Evolutionary conservation across 306 rosid species (phyloP).

Genomic region (Castanea mollissima): DNA sequence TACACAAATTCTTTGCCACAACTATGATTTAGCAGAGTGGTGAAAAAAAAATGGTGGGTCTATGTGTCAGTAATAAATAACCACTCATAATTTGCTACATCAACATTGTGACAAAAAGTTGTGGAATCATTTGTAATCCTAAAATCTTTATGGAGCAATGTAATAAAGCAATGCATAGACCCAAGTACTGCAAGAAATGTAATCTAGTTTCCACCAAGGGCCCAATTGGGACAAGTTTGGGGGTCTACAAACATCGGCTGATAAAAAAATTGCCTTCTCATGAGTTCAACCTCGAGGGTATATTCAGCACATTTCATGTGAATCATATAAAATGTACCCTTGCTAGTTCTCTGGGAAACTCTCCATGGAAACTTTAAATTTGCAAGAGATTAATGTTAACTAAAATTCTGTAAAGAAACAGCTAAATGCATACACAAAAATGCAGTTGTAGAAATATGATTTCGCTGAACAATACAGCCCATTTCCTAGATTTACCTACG

Average conservation of each 20-base stretch:
- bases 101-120: no score
- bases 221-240: background rate
- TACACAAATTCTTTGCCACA: no score
- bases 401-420: background rate
- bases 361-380: background rate
- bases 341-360: background rate
- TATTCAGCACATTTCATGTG: background rate
- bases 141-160: no score
- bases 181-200: background rate
- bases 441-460: background rate
- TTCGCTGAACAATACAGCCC: background rate
- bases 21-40: accelerated
- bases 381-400: background rate
- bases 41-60: no score
- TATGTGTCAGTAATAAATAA: no score
- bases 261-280: background rate
- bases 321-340: background rate
- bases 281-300: background rate
- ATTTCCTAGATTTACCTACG: background rate
- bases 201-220: background rate
- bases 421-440: background rate
- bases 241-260: background rate
- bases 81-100: no score
- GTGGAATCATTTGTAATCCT: no score
- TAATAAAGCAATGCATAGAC: no score